Percentiles rank a stretch among this genome's conserved stretches.
phyloP scores from a whole-genome alignment of 805 yeast genomes.

The Saccharomycopsis sp. region DNA sequence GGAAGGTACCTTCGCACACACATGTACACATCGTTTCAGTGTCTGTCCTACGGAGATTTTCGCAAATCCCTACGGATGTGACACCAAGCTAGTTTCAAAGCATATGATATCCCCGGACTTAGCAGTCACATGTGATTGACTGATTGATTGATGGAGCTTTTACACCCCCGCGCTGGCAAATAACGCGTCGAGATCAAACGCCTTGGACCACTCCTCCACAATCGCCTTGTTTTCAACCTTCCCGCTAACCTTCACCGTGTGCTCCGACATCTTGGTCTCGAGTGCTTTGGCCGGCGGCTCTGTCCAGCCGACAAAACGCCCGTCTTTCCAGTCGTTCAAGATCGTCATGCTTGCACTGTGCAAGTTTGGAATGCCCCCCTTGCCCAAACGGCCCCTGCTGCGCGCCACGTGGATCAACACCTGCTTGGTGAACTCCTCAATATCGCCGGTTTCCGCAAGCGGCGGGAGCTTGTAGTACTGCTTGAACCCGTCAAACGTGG shows the following conservation, averaged over 20 bases:
- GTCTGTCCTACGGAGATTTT: no score
- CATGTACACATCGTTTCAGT: no score
- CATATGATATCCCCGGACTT: no score
- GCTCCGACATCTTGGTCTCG: constrained; percentile 27
- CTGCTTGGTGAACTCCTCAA: constrained; percentile 74
- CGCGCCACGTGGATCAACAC: constrained; percentile 90
- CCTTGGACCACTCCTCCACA: constrained; percentile 88
- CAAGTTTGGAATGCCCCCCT: constrained; percentile 88
- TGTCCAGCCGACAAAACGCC: constrained; percentile 87
- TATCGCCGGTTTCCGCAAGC: constrained; percentile 42
- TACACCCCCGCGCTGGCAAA: constrained; percentile 36
- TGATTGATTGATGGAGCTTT: no score
- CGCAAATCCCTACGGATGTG: no score
- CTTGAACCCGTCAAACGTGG: constrained; percentile 58
- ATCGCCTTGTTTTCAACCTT: constrained; percentile 55
- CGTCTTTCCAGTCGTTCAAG: constrained; percentile 95
- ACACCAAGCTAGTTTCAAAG: no score
- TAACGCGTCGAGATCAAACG: constrained; percentile 82
- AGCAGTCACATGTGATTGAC: no score
- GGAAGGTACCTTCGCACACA: no score
- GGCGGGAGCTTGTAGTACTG: constrained; percentile 73
- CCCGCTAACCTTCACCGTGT: constrained; percentile 38
- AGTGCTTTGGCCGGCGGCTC: constrained; percentile 41
- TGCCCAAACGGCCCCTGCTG: constrained; percentile 82
- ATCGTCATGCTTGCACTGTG: constrained; percentile 76